Evolutionary conservation across 352 stramenopile genomes (phyloP).

Genomic region (Phytopythium helicoides): DNA sequence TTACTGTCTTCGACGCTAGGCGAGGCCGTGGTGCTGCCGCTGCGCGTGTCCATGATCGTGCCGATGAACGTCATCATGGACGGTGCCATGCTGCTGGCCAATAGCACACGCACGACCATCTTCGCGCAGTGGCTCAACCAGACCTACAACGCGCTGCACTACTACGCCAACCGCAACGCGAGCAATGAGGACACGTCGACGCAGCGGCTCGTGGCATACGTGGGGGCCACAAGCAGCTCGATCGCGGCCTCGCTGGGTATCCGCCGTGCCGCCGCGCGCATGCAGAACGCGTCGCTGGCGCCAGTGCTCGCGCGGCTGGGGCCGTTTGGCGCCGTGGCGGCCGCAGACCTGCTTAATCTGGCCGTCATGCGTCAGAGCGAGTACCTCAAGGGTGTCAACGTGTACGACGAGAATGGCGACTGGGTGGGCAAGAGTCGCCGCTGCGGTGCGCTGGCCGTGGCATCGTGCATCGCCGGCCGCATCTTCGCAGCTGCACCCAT

Average conservation of each 20-base stretch:
- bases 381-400: conserved; percentile 73
- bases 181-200: conserved; percentile 78
- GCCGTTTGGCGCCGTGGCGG: conserved; percentile 78
- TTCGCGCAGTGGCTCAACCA: conserved; percentile 87
- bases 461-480: conserved; percentile 69
- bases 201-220: conserved; percentile 67
- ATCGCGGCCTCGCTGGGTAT: conserved; percentile 75
- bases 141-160: conserved; percentile 90
- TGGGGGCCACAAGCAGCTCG: conserved; percentile 70
- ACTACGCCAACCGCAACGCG: conserved; percentile 87
- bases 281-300: conserved; percentile 43
- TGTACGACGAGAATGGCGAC: conserved; percentile 82
- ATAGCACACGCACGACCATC: conserved; percentile 59
- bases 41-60: conserved; percentile 86
- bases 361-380: conserved; percentile 85
- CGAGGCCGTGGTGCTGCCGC: conserved; percentile 53
- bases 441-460: conserved; percentile 67
- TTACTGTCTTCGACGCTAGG: conserved; percentile 17
- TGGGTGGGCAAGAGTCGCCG: conserved; percentile 72
- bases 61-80: conserved; percentile 86
- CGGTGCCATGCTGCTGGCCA: conserved; percentile 76
- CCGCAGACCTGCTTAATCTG: conserved; percentile 83
- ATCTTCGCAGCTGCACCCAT: conserved; percentile 84
- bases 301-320: conserved; percentile 60
- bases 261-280: conserved; percentile 44